Percentiles rank a stretch among this genome's conserved stretches.
phyloP scores from a whole-genome alignment of 495 filamentous ascomycete genomes.

The Aspergillus sparsus region DNA sequence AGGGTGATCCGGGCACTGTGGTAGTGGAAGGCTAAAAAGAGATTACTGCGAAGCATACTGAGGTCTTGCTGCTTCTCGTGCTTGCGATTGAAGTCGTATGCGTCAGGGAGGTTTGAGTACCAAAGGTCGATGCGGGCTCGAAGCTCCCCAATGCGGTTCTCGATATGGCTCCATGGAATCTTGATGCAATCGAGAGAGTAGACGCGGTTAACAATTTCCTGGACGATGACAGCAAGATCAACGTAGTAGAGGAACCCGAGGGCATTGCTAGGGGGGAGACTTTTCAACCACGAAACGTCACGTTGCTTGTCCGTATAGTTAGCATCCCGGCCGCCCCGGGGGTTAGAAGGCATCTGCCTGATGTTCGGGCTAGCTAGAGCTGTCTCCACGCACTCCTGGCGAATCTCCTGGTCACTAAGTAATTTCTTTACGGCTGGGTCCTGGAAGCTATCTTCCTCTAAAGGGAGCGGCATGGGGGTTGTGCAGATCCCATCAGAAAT shows the following conservation, averaged over 20 bases:
- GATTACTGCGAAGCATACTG: slow-evolving; percentile 41
- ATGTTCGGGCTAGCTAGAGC: slow-evolving; percentile 41
- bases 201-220: slow-evolving; percentile 57
- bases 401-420: slow-evolving; percentile 33
- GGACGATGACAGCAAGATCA: slow-evolving; percentile 53
- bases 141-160: slow-evolving; percentile 55
- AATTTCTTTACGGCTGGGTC: slow-evolving; percentile 36
- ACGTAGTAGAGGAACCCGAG: slow-evolving; percentile 53
- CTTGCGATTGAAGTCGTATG: slow-evolving; percentile 51
- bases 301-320: slow-evolving; percentile 24
- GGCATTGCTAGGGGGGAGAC: slow-evolving; percentile 37
- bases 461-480: slow-evolving; percentile 59
- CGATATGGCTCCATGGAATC: slow-evolving; percentile 60
- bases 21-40: slow-evolving; percentile 58
- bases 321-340: slow-evolving; percentile 33
- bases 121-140: slow-evolving; percentile 56
- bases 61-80: slow-evolving; percentile 32
- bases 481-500: slow-evolving; percentile 61
- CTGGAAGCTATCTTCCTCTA: slow-evolving; percentile 53
- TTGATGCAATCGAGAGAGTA: slow-evolving; percentile 58
- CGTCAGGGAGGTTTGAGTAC: slow-evolving; percentile 50
- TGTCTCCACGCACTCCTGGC: slow-evolving; percentile 41
- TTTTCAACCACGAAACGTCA: slow-evolving; percentile 35
- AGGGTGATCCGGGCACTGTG: slow-evolving; percentile 61
- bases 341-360: slow-evolving; percentile 42